A percentile compares a stretch with the other conserved stretches of the same genome.
phyloP scores from a whole-genome alignment of 2,329 filamentous ascomycete genomes.

The Claviceps purpurea region DNA sequence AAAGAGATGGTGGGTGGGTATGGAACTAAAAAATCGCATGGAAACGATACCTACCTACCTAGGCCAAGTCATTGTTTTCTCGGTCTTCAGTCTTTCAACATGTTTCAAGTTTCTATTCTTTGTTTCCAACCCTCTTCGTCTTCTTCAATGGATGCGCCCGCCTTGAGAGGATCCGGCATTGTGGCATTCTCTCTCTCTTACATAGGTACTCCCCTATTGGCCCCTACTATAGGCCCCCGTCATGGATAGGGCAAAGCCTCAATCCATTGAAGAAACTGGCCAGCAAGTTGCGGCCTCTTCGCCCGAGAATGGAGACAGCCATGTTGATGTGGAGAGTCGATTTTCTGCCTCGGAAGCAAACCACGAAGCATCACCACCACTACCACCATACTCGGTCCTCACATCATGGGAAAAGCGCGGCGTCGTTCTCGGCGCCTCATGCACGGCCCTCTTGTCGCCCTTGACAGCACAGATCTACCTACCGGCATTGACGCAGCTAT shows the following conservation, averaged over 20 bases:
- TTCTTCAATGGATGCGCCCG: too few species aligned
- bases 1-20: too few species aligned
- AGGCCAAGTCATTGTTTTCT: too few species aligned
- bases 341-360: neutral
- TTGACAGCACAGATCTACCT: conserved; percentile 39
- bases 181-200: too few species aligned
- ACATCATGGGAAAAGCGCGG: conserved; percentile 26
- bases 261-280: neutral
- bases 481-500: conserved; percentile 35
- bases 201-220: too few species aligned
- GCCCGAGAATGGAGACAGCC: neutral
- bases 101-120: too few species aligned
- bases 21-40: too few species aligned
- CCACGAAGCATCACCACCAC: neutral
- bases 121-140: too few species aligned
- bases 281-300: neutral
- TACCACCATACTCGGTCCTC: conserved; percentile 23
- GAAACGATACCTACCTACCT: too few species aligned
- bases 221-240: too few species aligned
- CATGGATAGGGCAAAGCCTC: neutral
- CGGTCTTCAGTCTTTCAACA: too few species aligned
- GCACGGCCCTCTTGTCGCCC: conserved; percentile 31
- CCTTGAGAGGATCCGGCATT: too few species aligned
- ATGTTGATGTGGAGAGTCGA: neutral
- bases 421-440: conserved; percentile 25